Evolutionary conservation across 352 stramenopile species (phyloP).

Genomic region (Globisporangium acanthophoron): DNA sequence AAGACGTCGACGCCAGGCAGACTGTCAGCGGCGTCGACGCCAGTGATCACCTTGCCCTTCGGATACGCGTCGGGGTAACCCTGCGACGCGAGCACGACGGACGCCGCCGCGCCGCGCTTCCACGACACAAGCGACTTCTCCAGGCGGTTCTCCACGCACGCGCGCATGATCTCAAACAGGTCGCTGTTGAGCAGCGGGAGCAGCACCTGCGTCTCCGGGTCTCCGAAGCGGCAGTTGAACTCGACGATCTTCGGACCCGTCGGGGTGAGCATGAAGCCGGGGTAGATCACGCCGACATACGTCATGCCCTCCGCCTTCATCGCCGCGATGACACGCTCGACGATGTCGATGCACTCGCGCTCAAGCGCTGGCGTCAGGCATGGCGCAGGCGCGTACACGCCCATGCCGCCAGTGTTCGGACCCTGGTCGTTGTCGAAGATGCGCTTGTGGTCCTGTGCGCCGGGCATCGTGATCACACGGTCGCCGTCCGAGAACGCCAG

Average conservation of each 20-base stretch:
- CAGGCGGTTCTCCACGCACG: constrained; percentile 93
- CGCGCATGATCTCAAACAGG: constrained; percentile 96
- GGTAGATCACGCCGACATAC: constrained; percentile 99
- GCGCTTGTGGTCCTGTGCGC: constrained; percentile 99
- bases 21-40: constrained; percentile 82
- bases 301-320: constrained; percentile 94
- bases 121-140: constrained; percentile 85
- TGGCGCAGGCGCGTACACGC: constrained; percentile 96
- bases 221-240: constrained; percentile 99
- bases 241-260: constrained; percentile 95
- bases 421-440: constrained; percentile 96
- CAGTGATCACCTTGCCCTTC: constrained; percentile 96
- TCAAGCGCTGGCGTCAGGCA: constrained; percentile 93
- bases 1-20: constrained; percentile 95
- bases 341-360: constrained; percentile 88
- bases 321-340: constrained; percentile 65
- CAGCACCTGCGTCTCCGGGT: constrained; percentile 98
- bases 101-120: constrained; percentile 89
- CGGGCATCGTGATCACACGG: constrained; percentile 93
- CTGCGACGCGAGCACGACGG: constrained; percentile 95
- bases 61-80: constrained; percentile 98
- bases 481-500: constrained; percentile 98
- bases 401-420: constrained; percentile 99
- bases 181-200: constrained; percentile 97
- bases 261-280: constrained; percentile 96